A percentile compares a stretch with the other conserved stretches of the same genome.
Conservation (phyloP, 176 grass and related monocot genomes). For the Pharus latifolius region DNA sequence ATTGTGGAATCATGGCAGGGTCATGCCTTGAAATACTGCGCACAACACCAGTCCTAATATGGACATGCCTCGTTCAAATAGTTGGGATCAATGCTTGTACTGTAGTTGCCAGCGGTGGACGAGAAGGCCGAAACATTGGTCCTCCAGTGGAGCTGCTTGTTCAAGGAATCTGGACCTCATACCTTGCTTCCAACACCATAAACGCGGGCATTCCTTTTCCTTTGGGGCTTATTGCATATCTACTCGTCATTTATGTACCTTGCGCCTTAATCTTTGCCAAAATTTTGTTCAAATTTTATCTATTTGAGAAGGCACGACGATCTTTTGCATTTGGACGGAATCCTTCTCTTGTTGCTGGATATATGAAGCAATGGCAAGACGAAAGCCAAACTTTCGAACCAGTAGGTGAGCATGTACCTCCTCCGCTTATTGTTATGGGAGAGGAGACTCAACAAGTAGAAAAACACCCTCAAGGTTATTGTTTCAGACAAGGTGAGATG, state of each 20-base stretch:
- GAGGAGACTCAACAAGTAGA: neutral
- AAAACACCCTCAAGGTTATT: neutral
- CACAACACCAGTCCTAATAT: neutral
- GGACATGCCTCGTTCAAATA: neutral
- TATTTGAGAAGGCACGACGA: neutral
- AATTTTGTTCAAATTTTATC: neutral
- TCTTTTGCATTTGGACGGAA: neutral
- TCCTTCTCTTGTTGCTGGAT: neutral
- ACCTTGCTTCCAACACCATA: neutral
- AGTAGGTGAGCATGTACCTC: neutral
- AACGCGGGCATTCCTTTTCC: neutral
- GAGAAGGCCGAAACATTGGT: neutral
- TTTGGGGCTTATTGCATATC: too few relatives aligned
- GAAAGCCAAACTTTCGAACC: neutral
- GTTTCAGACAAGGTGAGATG: neutral
- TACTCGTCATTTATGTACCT: too few relatives aligned
- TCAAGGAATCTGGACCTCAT: neutral
- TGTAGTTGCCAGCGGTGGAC: neutral
- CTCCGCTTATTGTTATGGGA: neutral
- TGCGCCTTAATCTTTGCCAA: neutral
- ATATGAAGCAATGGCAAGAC: neutral
- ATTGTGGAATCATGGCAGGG: too few relatives aligned
- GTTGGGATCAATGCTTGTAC: neutral
- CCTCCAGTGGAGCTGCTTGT: neutral
- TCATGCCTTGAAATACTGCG: too few relatives aligned